A percentile compares a stretch with the other conserved stretches of the same genome.
Conservation (phyloP, 768 basidiomycete species). For the Suillus fuscotomentosus region DNA sequence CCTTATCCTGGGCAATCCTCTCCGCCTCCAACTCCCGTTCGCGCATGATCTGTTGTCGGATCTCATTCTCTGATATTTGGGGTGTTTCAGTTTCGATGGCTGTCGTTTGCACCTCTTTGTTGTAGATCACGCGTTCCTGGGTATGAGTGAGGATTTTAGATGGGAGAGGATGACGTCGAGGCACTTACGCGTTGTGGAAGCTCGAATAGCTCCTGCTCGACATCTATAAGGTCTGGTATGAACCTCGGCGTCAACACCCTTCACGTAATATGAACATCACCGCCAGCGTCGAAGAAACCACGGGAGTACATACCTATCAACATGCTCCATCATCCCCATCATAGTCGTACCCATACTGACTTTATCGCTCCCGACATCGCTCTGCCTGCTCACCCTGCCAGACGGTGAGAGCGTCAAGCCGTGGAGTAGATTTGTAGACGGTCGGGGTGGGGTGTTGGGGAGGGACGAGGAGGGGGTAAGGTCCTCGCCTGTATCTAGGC, state of each 20-base stretch:
- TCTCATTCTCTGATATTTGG: constrained; percentile 63
- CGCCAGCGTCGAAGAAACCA: not conserved
- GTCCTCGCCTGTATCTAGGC: constrained; percentile 54
- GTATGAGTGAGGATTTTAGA: not conserved
- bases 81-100: constrained; percentile 56
- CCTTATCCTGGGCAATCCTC: constrained; percentile 65
- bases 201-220: constrained; percentile 89
- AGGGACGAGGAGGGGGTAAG: constrained; percentile 70
- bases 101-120: constrained; percentile 82
- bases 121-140: constrained; percentile 78
- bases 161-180: not conserved
- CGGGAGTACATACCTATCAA: constrained; percentile 56
- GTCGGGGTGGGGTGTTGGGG: constrained; percentile 64
- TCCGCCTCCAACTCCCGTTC: constrained; percentile 75
- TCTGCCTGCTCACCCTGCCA: constrained; percentile 68
- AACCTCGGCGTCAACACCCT: constrained; percentile 66
- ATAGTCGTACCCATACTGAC: constrained; percentile 44
- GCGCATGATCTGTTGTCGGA: constrained; percentile 63
- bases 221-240: constrained; percentile 79
- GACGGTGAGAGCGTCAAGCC: constrained; percentile 42
- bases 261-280: constrained; percentile 4
- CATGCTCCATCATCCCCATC: constrained; percentile 58
- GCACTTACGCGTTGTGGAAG: constrained; percentile 74
- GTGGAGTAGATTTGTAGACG: constrained; percentile 35
- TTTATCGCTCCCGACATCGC: constrained; percentile 57